Evolutionary conservation across 352 stramenopile species (phyloP).

Genomic region (Blastocystis sp.): DNA sequence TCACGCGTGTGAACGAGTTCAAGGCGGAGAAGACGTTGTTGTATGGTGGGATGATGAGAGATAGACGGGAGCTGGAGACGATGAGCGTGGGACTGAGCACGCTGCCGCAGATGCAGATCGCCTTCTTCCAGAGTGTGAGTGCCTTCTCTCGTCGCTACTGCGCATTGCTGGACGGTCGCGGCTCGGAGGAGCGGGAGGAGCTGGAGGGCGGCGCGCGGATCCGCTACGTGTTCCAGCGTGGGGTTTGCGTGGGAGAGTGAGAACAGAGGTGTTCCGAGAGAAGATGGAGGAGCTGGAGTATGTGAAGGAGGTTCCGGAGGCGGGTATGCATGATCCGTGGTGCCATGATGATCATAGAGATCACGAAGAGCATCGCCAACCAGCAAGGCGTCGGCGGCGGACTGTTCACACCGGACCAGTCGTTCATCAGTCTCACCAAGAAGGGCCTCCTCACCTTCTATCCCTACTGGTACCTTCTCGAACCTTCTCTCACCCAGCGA

Average conservation of each 20-base stretch:
- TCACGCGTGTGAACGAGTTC: constrained; percentile 68
- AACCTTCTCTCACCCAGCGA: background rate
- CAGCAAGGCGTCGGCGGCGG: background rate
- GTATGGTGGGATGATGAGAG: constrained; percentile 83
- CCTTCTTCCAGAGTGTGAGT: constrained; percentile 69
- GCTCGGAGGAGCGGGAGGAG: constrained; percentile 67
- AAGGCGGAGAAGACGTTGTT: constrained; percentile 69
- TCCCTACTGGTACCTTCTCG: background rate
- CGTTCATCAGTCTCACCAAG: constrained; percentile 14
- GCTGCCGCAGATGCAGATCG: constrained; percentile 73
- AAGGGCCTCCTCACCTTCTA: constrained; percentile 21
- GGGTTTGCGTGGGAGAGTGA: background rate
- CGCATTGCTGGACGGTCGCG: constrained; percentile 61
- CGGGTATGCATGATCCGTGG: background rate
- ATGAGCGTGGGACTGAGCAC: constrained; percentile 69
- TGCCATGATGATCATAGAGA: background rate
- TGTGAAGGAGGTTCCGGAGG: background rate
- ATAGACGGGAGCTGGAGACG: constrained; percentile 65
- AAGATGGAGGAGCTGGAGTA: constrained; percentile 23
- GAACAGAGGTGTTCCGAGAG: background rate
- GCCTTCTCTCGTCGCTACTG: background rate
- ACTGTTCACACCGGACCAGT: background rate
- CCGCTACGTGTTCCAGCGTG: constrained; percentile 84
- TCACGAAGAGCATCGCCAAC: background rate
- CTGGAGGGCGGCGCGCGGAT: constrained; percentile 90